Conservation (phyloP, 345 rosid species). For the Salix viminalis region DNA sequence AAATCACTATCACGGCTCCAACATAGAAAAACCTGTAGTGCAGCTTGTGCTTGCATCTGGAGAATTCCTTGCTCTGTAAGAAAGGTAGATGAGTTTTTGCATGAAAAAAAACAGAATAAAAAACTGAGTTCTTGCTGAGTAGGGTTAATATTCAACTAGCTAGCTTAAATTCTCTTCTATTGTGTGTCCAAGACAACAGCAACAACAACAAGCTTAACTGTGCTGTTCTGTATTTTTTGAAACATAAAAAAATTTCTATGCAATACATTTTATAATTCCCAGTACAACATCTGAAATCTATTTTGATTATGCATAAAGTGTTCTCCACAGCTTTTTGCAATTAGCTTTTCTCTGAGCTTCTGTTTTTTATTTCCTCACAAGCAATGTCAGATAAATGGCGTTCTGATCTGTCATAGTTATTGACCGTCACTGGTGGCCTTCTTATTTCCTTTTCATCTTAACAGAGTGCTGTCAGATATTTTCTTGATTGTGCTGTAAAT, state of each 20-base stretch:
- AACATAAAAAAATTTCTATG: neutral
- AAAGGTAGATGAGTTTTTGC: neutral
- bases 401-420: neutral
- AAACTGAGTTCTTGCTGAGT: neutral
- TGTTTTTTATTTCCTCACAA: neutral
- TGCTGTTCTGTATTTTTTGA: neutral
- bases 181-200: neutral
- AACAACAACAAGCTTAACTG: neutral
- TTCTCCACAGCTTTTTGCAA: neutral
- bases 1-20: neutral
- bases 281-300: neutral
- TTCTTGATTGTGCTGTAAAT: neutral
- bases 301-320: neutral
- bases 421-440: neutral
- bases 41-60: neutral
- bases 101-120: neutral
- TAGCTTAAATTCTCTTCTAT: neutral
- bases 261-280: neutral
- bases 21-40: neutral
- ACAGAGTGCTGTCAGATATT: neutral
- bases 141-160: neutral
- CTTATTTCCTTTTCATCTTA: neutral
- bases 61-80: neutral
- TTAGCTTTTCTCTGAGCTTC: neutral
- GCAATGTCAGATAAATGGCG: neutral